Evolutionary conservation across 768 basidiomycete genomes (phyloP), one percentile per base, ranked within the genome.

Genomic region (Macrocybe gigantea): DNA sequence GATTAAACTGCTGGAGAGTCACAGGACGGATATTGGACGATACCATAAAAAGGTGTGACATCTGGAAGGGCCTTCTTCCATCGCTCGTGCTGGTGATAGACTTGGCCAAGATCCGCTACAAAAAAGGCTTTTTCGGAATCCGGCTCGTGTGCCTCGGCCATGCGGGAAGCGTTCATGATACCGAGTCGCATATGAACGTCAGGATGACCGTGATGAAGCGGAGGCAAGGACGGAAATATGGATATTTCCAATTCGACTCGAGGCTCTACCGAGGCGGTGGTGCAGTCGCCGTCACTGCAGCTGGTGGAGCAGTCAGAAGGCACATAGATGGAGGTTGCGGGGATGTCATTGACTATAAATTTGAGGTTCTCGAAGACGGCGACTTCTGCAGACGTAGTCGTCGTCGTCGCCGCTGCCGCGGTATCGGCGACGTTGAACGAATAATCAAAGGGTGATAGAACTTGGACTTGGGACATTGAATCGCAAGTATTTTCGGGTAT

Each of bases 41-140:
- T 53, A 92, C 92, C 95, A 66, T 94, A 97, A 70, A 89, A 95
- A 8, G 93, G 93, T 55, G 92, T 83, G n/a, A 97, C 82, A 46
- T 88, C 79, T 3, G 90, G 85, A 13, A 99, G 77, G 53, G 76
- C 77, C 12, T 70, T 63, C 49, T 73, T 72, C 95, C 95, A 99
- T 45, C 90, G 78, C 57, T 82, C 72, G 58, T 92, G 87, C 61
- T 95, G 93, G 45, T 70, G 71, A 64, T 88, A 96, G 5, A 98
- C 87, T 55, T 85, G 78, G 56, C 85, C 80, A 38, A 99, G 82
- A 65, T 99, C 96, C 8, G 88, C 93, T 8, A 96, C 94, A 59
- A 97, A 98, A 66, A 97, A 98, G 6, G 96, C 95, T 49, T 83
- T 84, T 69, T 97, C 96, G 8, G 93, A 86, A 59, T 91, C 83